Conservation (phyloP, 2,329 filamentous ascomycete species). For the Cordyceps farinosa region DNA sequence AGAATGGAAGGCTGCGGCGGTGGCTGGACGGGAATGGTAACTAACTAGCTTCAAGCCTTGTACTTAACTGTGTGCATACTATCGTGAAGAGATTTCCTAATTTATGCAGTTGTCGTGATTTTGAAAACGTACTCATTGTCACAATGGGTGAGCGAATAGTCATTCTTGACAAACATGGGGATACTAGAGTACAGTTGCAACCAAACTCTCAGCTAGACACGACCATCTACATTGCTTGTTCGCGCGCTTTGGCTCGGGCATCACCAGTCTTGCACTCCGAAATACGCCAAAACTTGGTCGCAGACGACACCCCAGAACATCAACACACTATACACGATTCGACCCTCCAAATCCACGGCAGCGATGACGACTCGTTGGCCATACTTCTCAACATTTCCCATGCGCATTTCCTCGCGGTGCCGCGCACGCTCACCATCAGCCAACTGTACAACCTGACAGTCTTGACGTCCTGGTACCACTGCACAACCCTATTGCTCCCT, state of each 20-base stretch:
- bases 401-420: neutral
- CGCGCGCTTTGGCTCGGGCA: neutral
- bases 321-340: neutral
- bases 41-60: too few species aligned
- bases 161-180: neutral
- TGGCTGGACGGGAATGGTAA: too few species aligned
- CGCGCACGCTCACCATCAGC: neutral
- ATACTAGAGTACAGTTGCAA: neutral
- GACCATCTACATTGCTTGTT: neutral
- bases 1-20: too few species aligned
- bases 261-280: neutral
- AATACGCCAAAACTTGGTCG: neutral
- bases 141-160: neutral
- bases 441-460: neutral
- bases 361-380: neutral
- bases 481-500: neutral
- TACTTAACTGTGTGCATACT: neutral
- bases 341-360: neutral
- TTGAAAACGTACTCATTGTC: neutral
- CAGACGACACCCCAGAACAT: neutral
- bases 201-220: neutral
- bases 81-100: too few species aligned
- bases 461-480: neutral
- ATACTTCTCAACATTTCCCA: slow-evolving; percentile 2
- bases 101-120: neutral